phyloP scores from a whole-genome alignment of 2,329 filamentous ascomycete genomes.

The Colletotrichum falcatum region DNA sequence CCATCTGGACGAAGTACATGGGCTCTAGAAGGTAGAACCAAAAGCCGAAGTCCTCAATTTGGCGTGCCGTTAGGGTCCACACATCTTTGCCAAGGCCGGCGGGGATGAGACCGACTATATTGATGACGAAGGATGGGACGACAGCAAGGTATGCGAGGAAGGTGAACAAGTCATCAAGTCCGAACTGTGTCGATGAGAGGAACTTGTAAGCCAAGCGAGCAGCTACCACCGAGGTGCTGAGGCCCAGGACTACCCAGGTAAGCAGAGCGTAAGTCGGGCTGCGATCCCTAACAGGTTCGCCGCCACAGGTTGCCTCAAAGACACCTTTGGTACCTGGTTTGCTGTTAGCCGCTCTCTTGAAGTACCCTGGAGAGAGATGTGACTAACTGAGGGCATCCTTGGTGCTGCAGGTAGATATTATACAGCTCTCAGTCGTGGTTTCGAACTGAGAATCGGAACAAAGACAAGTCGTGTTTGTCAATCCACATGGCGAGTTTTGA shows the following conservation, averaged over 20 bases:
- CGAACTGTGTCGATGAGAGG: constrained; percentile 45
- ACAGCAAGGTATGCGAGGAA: constrained; percentile 42
- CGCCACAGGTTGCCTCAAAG: constrained; percentile 28
- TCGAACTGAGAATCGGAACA: constrained; percentile 31
- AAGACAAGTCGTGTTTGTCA: constrained; percentile 28
- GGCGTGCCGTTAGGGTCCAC: constrained; percentile 47
- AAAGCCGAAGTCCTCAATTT: constrained; percentile 45
- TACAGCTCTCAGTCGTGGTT: constrained; percentile 24
- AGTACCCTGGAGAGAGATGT: no score
- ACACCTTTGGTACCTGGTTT: constrained; percentile 21
- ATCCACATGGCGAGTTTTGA: constrained; percentile 18
- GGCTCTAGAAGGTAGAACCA: constrained; percentile 52
- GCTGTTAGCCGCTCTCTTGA: neutral
- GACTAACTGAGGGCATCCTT: constrained; percentile 35
- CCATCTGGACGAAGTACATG: constrained; percentile 54
- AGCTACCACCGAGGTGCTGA: constrained; percentile 46
- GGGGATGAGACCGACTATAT: constrained; percentile 42
- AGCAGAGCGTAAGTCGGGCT: constrained; percentile 20
- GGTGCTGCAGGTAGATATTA: constrained; percentile 19
- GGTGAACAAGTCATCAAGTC: constrained; percentile 49
- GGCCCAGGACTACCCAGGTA: constrained; percentile 24
- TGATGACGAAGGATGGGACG: constrained; percentile 44
- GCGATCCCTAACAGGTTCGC: constrained; percentile 25
- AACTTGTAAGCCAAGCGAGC: constrained; percentile 50
- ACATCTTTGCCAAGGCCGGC: constrained; percentile 51